Conservation (phyloP, 2,329 filamentous ascomycete genomes). For the Stagonosporopsis chrysanthemi region DNA sequence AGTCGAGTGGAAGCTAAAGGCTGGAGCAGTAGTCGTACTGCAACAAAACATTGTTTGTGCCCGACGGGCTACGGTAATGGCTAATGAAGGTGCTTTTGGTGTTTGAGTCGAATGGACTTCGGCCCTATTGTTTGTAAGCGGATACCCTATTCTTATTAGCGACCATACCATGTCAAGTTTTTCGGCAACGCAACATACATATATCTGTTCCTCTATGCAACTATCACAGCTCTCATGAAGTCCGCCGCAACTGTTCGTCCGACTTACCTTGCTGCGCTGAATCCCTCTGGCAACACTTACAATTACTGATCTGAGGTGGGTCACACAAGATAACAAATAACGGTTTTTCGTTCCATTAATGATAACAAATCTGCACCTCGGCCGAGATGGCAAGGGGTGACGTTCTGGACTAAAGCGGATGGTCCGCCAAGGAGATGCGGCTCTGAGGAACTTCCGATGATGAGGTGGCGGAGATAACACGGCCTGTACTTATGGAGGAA, state of each 20-base stretch:
- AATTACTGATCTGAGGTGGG: neutral
- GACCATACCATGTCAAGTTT: neutral
- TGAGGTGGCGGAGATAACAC: conserved; percentile 10
- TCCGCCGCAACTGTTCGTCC: neutral
- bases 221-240: neutral
- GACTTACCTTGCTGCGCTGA: neutral
- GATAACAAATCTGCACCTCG: conserved; percentile 1
- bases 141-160: conserved; percentile 18
- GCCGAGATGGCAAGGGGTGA: conserved; percentile 6
- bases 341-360: neutral
- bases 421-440: conserved; percentile 14
- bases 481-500: neutral
- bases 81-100: conserved; percentile 3
- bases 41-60: neutral
- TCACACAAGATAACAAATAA: neutral
- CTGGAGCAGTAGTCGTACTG: no score
- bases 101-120: neutral
- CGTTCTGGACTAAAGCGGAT: conserved; percentile 7
- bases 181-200: neutral
- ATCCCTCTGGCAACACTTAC: neutral
- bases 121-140: conserved; percentile 10
- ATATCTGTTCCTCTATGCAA: neutral
- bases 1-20: neutral
- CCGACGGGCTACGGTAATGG: conserved; percentile 1
- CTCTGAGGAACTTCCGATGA: neutral